Evolutionary conservation across 352 stramenopile species (phyloP).

Genomic region (Elongisporangium senticosum): DNA sequence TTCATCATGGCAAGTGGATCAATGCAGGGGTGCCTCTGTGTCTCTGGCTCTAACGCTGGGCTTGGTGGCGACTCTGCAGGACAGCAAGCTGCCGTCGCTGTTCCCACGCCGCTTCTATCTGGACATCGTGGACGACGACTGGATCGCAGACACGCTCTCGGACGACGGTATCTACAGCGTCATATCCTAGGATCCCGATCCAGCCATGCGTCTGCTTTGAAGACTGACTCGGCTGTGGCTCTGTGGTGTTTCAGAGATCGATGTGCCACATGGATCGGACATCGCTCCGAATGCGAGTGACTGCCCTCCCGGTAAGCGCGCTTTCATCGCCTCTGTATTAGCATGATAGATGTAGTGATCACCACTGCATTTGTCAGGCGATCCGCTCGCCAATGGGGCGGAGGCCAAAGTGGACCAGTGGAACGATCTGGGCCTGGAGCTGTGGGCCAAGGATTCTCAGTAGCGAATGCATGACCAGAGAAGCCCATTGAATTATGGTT

Average conservation of each 20-base stretch:
- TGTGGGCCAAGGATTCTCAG: constrained; percentile 41
- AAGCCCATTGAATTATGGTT: background rate
- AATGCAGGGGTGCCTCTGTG: background rate
- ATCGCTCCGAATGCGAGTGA: constrained; percentile 54
- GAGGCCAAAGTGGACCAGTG: constrained; percentile 69
- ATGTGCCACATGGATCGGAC: constrained; percentile 50
- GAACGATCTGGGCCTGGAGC: constrained; percentile 73
- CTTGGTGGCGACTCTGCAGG: constrained; percentile 16
- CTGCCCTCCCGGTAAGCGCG: constrained; percentile 25
- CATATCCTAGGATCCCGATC: too few relatives aligned
- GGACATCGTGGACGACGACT: constrained; percentile 79
- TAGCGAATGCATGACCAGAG: constrained; percentile 6
- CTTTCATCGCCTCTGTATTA: background rate
- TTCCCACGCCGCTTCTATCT: constrained; percentile 69
- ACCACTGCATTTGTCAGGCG: constrained; percentile 17
- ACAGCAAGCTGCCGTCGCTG: constrained; percentile 64
- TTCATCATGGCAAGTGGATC: background rate
- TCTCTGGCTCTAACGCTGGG: background rate
- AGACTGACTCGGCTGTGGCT: background rate
- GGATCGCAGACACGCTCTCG: constrained; percentile 74
- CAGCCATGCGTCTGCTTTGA: background rate
- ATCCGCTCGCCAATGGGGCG: constrained; percentile 37
- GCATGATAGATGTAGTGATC: background rate
- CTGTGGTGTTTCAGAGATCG: constrained; percentile 44
- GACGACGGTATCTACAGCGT: constrained; percentile 58